Base-by-base conservation (phyloP, 441 rosid species). In the Sinapis alba region DNA sequence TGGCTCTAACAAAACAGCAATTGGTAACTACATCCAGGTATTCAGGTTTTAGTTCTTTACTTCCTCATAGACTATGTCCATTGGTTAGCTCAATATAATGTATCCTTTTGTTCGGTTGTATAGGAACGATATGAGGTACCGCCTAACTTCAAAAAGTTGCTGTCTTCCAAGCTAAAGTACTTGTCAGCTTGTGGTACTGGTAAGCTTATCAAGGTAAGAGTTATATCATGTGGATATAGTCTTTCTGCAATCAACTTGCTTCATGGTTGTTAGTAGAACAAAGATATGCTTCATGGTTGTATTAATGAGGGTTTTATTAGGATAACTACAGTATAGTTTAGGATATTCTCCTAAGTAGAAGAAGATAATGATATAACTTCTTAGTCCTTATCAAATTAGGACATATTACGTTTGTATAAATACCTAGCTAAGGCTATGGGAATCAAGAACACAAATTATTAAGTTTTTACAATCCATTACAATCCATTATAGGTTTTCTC, bases 111-210 rank as follows among this genome's bases (percentile, higher is more conserved):
- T n/a, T n/a, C n/a, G n/a, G n/a, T n/a, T n/a, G n/a, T n/a, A n/a
- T n/a, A 94, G 99, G 98, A 92, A 69, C 96, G 89, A 80, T 94
- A 89, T 81, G 84, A 92, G 86, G 90, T 96, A 68, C 97, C 97
- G 50, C 86, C 82, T 47, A 91, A 90, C 80, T 92, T 94, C 68
- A 93, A 86, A 81, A 85, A 92, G 85, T 71, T 86, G 72, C 82
- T 94, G 76, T 92, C 97, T 26, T 84, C 86, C 67, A 89, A 89
- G 84, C 78, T 94, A 27, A 92, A 90, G 86, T 81, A 80, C 85
- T 74, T 92, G 83, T 86, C 87, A 7, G 80, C 84, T 51, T 75
- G 81, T 23, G 94, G 32, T 36, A 10, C 4, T 36, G 41, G 41
- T 2, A 91, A 87, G 80, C 87, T 92, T 61, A 51, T 86, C 63